Conservation (phyloP, 176 grass and related monocot genomes). For the Eragrostis curvula region DNA sequence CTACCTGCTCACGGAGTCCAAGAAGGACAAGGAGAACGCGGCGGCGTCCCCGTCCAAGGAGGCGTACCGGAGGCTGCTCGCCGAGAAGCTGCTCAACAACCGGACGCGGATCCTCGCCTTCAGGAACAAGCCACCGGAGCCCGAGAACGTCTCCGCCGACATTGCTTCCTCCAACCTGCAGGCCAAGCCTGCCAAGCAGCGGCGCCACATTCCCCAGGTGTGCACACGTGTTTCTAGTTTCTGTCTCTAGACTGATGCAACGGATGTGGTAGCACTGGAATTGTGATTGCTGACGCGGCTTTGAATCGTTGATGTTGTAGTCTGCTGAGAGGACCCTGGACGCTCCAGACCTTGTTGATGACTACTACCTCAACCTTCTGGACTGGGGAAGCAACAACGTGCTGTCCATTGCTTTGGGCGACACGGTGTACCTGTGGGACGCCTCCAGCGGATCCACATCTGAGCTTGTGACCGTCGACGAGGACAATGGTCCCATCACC, state of each 20-base stretch:
- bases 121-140: conserved; percentile 65
- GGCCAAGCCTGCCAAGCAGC: conserved; percentile 58
- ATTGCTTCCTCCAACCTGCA: conserved; percentile 32
- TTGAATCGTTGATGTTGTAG: conserved; percentile 27
- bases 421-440: conserved; percentile 71
- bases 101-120: conserved; percentile 70
- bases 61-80: conserved; percentile 67
- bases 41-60: conserved; percentile 62
- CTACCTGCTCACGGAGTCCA: conserved; percentile 66
- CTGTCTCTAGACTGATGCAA: not conserved
- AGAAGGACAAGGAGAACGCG: conserved; percentile 72
- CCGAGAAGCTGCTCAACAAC: conserved; percentile 72
- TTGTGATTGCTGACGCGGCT: conserved; percentile 24
- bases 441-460: conserved; percentile 58
- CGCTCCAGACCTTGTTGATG: conserved; percentile 68
- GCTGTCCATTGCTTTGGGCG: conserved; percentile 66
- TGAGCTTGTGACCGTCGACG: conserved; percentile 67
- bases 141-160: conserved; percentile 49
- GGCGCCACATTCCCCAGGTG: conserved; percentile 71
- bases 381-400: conserved; percentile 78
- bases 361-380: conserved; percentile 76
- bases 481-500: conserved; percentile 64
- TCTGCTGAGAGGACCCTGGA: conserved; percentile 80
- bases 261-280: not conserved
- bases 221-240: not conserved